phyloP scores from a whole-genome alignment of 371 early-diverging fungal species.

The Rhizomucor miehei region DNA sequence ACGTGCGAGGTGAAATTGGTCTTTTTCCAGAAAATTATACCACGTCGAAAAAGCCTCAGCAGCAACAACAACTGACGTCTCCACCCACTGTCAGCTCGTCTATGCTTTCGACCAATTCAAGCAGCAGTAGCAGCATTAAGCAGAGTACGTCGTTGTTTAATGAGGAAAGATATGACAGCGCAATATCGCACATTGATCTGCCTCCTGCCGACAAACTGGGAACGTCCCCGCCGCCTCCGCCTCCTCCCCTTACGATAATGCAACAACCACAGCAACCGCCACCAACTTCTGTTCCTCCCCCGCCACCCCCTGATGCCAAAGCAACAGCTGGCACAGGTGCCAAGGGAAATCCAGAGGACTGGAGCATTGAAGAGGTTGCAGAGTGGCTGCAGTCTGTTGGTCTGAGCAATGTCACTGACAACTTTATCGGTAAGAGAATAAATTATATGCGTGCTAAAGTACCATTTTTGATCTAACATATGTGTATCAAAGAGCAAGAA shows the following conservation, averaged over 20 bases:
- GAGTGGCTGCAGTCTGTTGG: slow-evolving; percentile 59
- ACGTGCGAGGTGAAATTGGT: slow-evolving; percentile 55
- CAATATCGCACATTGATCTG: slow-evolving; percentile 14
- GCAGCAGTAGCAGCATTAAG: background rate
- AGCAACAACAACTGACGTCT: slow-evolving; percentile 5
- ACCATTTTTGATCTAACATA: slow-evolving; percentile 1
- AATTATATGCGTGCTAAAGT: background rate
- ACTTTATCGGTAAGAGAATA: slow-evolving; percentile 55
- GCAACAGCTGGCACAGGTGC: slow-evolving; percentile 2
- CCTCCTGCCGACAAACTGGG: background rate
- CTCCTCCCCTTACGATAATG: slow-evolving; percentile 1
- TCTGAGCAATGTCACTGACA: slow-evolving; percentile 45
- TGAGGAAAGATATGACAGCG: slow-evolving; percentile 16
- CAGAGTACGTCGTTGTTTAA: background rate
- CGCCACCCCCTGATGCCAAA: slow-evolving; percentile 9
- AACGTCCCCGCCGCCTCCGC: background rate
- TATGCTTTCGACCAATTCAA: slow-evolving; percentile 5
- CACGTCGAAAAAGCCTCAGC: slow-evolving; percentile 21
- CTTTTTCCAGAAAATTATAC: slow-evolving; percentile 71
- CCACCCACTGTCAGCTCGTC: slow-evolving; percentile 10
- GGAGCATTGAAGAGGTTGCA: slow-evolving; percentile 61
- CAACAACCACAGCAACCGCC: slow-evolving; percentile 13
- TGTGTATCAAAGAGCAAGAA: slow-evolving; percentile 51
- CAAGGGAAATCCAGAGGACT: slow-evolving; percentile 27
- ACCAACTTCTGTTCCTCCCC: slow-evolving; percentile 7